These are phyloP conservation scores for Paramyrothecium roridum DNA, from an alignment of 2,329 filamentous ascomycete genomes.

Conservation along the genomic window DNA sequence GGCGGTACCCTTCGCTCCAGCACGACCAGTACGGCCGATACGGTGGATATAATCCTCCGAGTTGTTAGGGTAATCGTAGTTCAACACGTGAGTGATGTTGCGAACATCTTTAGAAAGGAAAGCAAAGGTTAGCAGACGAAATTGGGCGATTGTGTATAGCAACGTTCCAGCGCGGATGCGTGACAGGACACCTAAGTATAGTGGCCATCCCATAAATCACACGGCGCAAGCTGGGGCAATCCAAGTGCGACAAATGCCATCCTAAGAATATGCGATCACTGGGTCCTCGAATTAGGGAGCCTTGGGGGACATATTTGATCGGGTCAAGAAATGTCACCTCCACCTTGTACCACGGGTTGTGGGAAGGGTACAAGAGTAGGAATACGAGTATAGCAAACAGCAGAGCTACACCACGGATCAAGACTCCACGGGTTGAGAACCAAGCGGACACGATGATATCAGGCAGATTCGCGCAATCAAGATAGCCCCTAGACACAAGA, in stretches of 20 bases:
- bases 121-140: slow-evolving; percentile 70
- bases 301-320: slow-evolving; percentile 65
- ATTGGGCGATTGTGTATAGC: slow-evolving; percentile 47
- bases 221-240: slow-evolving; percentile 59
- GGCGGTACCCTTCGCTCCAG: slow-evolving; percentile 90
- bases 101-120: slow-evolving; percentile 85
- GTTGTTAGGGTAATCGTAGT: slow-evolving; percentile 99
- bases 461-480: slow-evolving; percentile 89
- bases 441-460: slow-evolving; percentile 80
- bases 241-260: slow-evolving; percentile 55
- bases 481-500: slow-evolving; percentile 86
- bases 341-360: slow-evolving; percentile 66
- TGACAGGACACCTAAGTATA: slow-evolving; percentile 44
- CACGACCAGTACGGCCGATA: slow-evolving; percentile 93
- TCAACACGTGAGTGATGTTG: slow-evolving; percentile 99
- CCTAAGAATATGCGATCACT: slow-evolving; percentile 45
- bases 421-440: slow-evolving; percentile 79
- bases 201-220: slow-evolving; percentile 47
- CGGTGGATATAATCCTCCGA: slow-evolving; percentile 98
- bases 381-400: slow-evolving; percentile 68
- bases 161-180: slow-evolving; percentile 58
- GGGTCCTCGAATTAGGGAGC: slow-evolving; percentile 56
- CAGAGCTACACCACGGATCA: slow-evolving; percentile 54
- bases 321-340: slow-evolving; percentile 76
- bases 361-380: slow-evolving; percentile 68